Evolutionary conservation across 257 asterid species (phyloP).

Genomic region (Rubia yunnanensis): DNA sequence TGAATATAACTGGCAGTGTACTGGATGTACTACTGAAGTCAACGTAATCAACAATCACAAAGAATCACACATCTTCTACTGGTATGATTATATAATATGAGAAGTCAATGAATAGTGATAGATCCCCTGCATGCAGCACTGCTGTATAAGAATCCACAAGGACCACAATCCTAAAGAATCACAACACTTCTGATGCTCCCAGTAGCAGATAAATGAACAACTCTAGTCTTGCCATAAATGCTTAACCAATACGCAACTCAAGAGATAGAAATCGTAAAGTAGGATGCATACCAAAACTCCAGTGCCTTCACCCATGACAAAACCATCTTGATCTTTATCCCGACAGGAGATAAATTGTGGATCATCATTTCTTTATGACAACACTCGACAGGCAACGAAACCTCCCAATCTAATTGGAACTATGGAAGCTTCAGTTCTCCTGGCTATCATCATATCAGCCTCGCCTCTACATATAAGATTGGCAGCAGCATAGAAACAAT

Average conservation of each 20-base stretch:
- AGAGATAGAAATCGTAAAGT: background rate
- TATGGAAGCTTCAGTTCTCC: constrained; percentile 93
- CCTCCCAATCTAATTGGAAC: constrained; percentile 94
- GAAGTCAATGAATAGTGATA: background rate
- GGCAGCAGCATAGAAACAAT: constrained; percentile 90
- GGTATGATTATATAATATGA: background rate
- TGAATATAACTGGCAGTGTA: background rate
- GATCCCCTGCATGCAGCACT: too few relatives aligned
- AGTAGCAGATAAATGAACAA: too few relatives aligned
- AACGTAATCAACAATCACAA: background rate
- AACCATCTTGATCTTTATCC: constrained; percentile 85
- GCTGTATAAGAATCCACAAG: too few relatives aligned
- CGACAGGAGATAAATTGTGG: constrained; percentile 83
- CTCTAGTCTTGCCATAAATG: too few relatives aligned
- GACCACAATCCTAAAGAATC: background rate
- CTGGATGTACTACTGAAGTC: background rate
- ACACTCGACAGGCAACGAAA: constrained; percentile 89
- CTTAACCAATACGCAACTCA: background rate
- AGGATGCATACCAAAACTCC: constrained; percentile 60
- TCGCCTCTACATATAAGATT: constrained; percentile 97
- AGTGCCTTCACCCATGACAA: constrained; percentile 94
- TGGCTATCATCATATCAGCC: constrained; percentile 86
- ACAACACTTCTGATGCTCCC: background rate
- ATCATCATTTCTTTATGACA: constrained; percentile 89
- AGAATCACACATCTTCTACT: background rate